A percentile compares a stretch with the other conserved stretches of the same genome.
phyloP scores from a whole-genome alignment of 208 protist genomes.

The Trypanosoma vivax region DNA sequence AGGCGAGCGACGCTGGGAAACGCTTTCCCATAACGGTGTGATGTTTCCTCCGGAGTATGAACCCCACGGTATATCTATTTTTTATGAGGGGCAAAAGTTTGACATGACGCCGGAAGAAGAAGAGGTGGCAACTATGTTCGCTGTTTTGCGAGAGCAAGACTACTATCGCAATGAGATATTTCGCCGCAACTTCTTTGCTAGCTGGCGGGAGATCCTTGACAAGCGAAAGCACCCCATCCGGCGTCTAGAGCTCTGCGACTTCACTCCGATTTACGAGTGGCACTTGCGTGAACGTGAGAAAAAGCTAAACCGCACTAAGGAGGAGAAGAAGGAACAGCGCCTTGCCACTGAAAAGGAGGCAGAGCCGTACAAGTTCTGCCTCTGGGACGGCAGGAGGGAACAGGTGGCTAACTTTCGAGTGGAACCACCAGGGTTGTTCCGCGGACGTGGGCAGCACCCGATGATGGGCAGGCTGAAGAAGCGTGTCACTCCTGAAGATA shows the following conservation, averaged over 20 bases:
- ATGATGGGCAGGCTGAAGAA: conserved; percentile 93
- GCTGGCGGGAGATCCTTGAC: conserved; percentile 89
- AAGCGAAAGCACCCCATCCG: conserved; percentile 89
- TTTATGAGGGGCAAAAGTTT: conserved; percentile 92
- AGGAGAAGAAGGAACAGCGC: conserved; percentile 92
- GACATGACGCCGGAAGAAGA: conserved; percentile 93
- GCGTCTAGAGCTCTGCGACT: conserved; percentile 95
- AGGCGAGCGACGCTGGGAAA: conserved; percentile 91
- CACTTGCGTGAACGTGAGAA: conserved; percentile 85
- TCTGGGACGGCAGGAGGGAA: conserved; percentile 93
- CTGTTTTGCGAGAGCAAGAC: conserved; percentile 90
- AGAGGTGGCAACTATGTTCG: conserved; percentile 99
- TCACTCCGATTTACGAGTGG: conserved; percentile 93
- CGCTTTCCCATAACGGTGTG: conserved; percentile 95
- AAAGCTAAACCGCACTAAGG: conserved; percentile 73
- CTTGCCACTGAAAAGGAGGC: conserved; percentile 77
- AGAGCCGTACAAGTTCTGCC: conserved; percentile 85
- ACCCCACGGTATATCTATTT: conserved; percentile 94
- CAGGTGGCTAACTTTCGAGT: conserved; percentile 97
- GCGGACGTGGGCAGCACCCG: conserved; percentile 97
- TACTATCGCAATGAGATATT: conserved; percentile 95
- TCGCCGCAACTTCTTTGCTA: conserved; percentile 96
- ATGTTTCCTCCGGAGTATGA: conserved; percentile 96
- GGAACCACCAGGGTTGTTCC: conserved; percentile 98
- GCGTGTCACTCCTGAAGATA: conserved; percentile 95